Base-by-base conservation (phyloP, 2,329 filamentous ascomycete species). In the Aspergillus floridensis region DNA sequence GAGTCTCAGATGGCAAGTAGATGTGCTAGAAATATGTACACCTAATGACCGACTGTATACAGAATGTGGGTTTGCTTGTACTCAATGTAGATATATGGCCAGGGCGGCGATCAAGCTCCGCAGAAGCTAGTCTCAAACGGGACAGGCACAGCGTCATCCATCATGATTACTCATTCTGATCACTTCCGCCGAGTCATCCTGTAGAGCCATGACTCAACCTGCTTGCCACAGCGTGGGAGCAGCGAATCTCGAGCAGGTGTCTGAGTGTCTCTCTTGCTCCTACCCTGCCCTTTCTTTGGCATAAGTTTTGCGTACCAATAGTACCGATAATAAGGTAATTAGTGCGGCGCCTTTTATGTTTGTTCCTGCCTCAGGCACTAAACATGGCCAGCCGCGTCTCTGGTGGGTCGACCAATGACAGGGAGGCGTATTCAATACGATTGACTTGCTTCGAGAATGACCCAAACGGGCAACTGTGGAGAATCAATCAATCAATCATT, bases 341-440 rank as follows among this genome's bases (percentile, higher is more conserved):
- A 22, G 22, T 22, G 22, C 4, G 4, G 22, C 4, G 22, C 4
- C 3, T 35, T 35, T 35, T 16, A 35, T 35, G 12, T 12, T 35
- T 6, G 11, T 16, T 35, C 1, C 32, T 5, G 32, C 32, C 32
- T 35, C 12, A 35, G 32, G 32, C 32, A 35, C 4, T 21, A 2
- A 11, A 14, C 24, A 2, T 38, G 29, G 21, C 32, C 19, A 35
- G 29, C n/a, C n/a, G n/a, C n/a, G n/a, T 11, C 16, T 22, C 16
- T 12, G 31, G 31, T 8, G 12, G 14, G 16, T 47, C 10, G 26
- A 22, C 53, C 53, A 55, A 55, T 55, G 2, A 35, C 11, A 12
- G 26, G 26, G 21, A 24, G n/a, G 41, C 53, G 53, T 55, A 55
- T 55, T 32, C 53, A 55, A 55, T 55, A 55, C 53, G 53, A 47